phyloP scores from a whole-genome alignment of 148 eudicot genomes.

The Rhododendron simsii region DNA sequence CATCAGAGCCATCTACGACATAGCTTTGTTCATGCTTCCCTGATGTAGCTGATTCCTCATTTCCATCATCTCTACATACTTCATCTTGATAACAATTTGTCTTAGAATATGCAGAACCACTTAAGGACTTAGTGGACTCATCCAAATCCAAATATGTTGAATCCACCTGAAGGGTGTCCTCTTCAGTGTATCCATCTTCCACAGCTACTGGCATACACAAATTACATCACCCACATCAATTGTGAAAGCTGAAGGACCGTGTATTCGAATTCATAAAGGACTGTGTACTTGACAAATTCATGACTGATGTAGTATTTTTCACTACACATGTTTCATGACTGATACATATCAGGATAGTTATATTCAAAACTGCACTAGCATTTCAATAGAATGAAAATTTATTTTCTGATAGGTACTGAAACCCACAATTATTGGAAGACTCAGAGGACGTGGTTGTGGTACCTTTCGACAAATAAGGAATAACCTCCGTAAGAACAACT shows the following conservation, averaged over 20 bases:
- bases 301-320: neutral
- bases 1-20: constrained; percentile 1
- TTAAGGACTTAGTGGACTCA: constrained; percentile 13
- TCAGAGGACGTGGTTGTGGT: constrained; percentile 14
- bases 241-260: neutral
- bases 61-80: constrained; percentile 8
- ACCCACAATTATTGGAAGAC: constrained; percentile 21
- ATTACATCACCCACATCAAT: constrained; percentile 12
- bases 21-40: constrained; percentile 10
- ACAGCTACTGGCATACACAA: constrained; percentile 7
- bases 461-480: constrained; percentile 36
- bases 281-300: neutral
- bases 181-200: constrained; percentile 9
- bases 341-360: neutral
- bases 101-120: constrained; percentile 27
- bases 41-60: constrained; percentile 9
- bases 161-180: constrained; percentile 8
- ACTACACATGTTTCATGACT: neutral
- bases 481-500: constrained; percentile 53
- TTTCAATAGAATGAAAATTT: neutral
- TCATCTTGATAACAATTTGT: constrained; percentile 25
- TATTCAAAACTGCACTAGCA: neutral
- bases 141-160: neutral
- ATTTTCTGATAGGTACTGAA: constrained; percentile 17
- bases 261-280: neutral